Evolutionary conservation across 164 flowering plant genomes (phyloP).

Genomic region (Tetrastigma voinierianum): DNA sequence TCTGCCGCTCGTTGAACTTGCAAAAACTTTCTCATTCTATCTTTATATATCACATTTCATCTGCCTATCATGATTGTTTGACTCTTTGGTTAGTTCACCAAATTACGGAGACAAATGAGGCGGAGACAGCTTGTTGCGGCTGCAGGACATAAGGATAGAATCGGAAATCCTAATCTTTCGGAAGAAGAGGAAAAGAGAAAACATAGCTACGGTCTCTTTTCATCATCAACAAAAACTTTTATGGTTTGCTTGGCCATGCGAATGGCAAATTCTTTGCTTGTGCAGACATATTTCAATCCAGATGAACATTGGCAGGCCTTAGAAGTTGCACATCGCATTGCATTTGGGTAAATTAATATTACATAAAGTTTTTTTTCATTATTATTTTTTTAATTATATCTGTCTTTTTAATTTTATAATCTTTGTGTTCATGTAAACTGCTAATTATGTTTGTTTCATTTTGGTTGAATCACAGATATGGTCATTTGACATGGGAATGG

Average conservation of each 20-base stretch:
- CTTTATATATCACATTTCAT: too few species aligned
- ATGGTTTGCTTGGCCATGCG: conserved; percentile 55
- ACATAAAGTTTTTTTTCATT: too few species aligned
- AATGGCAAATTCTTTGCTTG: conserved; percentile 55
- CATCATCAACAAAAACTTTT: conserved; percentile 42
- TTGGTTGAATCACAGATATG: conserved; percentile 51
- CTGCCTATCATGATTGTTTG: too few species aligned
- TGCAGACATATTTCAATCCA: conserved; percentile 93
- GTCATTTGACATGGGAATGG: conserved; percentile 99
- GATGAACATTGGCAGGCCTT: conserved; percentile 99
- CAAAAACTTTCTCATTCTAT: too few species aligned
- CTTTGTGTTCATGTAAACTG: too few species aligned
- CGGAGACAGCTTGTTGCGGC: too few species aligned
- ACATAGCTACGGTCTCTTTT: conserved; percentile 4
- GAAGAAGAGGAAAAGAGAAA: too few species aligned
- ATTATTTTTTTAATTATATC: neutral
- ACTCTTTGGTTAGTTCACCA: too few species aligned
- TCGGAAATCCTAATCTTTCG: too few species aligned
- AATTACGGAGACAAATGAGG: too few species aligned
- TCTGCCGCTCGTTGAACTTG: too few species aligned
- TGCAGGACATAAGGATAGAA: too few species aligned
- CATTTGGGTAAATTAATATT: conserved; percentile 60
- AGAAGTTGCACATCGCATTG: conserved; percentile 81
- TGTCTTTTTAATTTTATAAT: neutral
- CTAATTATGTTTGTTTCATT: conserved; percentile 3